Evolutionary conservation across 2,329 filamentous ascomycete genomes (phyloP).

Genomic region (Polytolypa hystricis): DNA sequence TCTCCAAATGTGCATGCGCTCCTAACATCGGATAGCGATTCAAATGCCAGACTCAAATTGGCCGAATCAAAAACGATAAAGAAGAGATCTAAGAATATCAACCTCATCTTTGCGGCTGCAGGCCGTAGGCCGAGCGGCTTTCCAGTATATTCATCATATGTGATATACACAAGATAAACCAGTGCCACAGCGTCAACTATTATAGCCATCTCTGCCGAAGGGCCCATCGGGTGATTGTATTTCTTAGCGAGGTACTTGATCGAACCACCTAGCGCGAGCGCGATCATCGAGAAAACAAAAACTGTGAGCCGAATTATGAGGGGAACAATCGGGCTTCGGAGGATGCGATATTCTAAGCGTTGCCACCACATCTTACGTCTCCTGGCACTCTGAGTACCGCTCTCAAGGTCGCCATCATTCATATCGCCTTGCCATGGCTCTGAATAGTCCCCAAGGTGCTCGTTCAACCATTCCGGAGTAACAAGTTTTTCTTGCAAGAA

Average conservation of each 20-base stretch:
- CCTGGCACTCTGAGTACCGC: conserved; percentile 38
- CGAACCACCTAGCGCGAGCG: conserved; percentile 64
- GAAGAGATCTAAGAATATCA: conserved; percentile 84
- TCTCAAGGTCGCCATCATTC: conserved; percentile 40
- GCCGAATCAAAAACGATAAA: conserved; percentile 97
- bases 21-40: conserved; percentile 56
- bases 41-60: conserved; percentile 82
- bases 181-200: conserved; percentile 80
- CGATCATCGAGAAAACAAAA: conserved; percentile 69
- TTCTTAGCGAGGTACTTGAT: conserved; percentile 54
- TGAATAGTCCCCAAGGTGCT: conserved; percentile 35
- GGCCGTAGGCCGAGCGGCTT: conserved; percentile 82
- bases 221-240: conserved; percentile 45
- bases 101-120: conserved; percentile 71
- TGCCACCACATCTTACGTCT: conserved; percentile 45
- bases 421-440: conserved; percentile 42
- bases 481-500: conserved; percentile 31
- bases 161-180: conserved; percentile 85
- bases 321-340: conserved; percentile 77
- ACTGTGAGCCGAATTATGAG: conserved; percentile 72
- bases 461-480: conserved; percentile 34
- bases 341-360: conserved; percentile 55
- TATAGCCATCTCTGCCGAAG: conserved; percentile 79
- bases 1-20: conserved; percentile 46
- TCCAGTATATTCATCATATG: conserved; percentile 90